phyloP scores from a whole-genome alignment of 306 rosid genomes.

The Carpinus viminea region DNA sequence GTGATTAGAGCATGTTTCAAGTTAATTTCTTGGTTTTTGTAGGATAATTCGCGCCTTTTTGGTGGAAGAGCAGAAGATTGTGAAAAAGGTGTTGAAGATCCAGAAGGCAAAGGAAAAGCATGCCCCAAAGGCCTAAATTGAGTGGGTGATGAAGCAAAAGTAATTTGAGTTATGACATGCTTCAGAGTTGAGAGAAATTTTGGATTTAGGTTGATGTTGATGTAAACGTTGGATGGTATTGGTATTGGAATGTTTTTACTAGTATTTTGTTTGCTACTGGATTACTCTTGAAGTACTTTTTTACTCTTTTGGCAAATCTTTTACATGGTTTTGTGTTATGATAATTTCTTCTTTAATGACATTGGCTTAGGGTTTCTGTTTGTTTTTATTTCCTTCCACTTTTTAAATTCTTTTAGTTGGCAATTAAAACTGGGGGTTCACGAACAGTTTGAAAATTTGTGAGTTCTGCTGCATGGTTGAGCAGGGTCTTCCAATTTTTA shows the following conservation, averaged over 20 bases:
- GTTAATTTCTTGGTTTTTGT: not conserved
- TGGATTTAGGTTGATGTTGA: conserved; percentile 46
- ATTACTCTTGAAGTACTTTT: conserved; percentile 1
- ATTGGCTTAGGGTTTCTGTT: not conserved
- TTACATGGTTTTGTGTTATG: not conserved
- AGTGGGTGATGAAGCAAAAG: not conserved
- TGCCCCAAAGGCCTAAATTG: conserved; percentile 51
- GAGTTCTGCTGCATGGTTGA: no score
- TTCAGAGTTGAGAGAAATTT: conserved; percentile 46
- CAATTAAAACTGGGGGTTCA: no score
- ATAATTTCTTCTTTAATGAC: not conserved
- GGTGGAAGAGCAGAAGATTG: conserved; percentile 92
- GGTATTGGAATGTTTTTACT: conserved; percentile 20
- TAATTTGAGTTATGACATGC: conserved; percentile 21
- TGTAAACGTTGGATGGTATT: not conserved
- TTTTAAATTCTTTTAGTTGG: no score
- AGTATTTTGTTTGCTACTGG: conserved; percentile 17
- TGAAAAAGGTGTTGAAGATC: conserved; percentile 92
- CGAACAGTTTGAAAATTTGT: no score
- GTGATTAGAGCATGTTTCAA: not conserved
- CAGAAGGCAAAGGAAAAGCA: conserved; percentile 84
- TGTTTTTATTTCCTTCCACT: no score
- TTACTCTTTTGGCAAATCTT: conserved; percentile 21
- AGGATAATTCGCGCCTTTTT: conserved; percentile 87
- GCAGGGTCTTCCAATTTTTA: no score